Percentiles rank a stretch among this genome's conserved stretches.
Conservation (phyloP, 2,329 filamentous ascomycete species). For the Metarhizium sp. region DNA sequence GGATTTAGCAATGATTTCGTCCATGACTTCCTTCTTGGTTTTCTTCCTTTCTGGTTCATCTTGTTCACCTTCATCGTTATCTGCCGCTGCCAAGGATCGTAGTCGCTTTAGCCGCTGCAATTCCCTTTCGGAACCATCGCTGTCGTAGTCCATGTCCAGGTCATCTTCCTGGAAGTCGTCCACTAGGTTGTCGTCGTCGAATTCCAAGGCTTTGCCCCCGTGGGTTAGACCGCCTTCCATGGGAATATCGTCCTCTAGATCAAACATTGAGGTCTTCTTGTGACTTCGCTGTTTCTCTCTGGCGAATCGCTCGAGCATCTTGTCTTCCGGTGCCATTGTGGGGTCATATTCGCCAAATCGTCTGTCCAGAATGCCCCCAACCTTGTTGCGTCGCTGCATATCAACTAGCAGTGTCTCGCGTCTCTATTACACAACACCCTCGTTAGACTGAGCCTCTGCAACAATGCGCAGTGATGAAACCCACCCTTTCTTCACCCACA, state of each 20-base stretch:
- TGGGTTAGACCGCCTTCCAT: slow-evolving; percentile 63
- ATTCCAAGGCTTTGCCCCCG: slow-evolving; percentile 62
- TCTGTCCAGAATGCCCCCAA: slow-evolving; percentile 84
- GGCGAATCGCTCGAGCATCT: slow-evolving; percentile 84
- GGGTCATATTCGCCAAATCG: slow-evolving; percentile 95
- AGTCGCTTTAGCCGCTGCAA: slow-evolving; percentile 47
- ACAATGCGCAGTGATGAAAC: slow-evolving; percentile 7
- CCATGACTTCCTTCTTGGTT: slow-evolving; percentile 93
- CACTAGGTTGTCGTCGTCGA: slow-evolving; percentile 42
- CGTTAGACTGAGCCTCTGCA: neutral
- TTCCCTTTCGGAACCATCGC: slow-evolving; percentile 45
- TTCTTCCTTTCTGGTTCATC: slow-evolving; percentile 76
- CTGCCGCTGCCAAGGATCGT: slow-evolving; percentile 34
- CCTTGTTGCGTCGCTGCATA: slow-evolving; percentile 81
- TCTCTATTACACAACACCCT: slow-evolving; percentile 37
- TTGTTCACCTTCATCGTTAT: slow-evolving; percentile 36
- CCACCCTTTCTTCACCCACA: slow-evolving; percentile 73
- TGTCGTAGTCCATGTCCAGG: slow-evolving; percentile 50
- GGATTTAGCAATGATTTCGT: slow-evolving; percentile 94
- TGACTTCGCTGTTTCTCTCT: slow-evolving; percentile 72
- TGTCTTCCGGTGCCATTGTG: slow-evolving; percentile 86
- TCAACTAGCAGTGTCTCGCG: slow-evolving; percentile 79
- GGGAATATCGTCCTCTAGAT: slow-evolving; percentile 67
- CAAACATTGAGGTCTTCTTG: slow-evolving; percentile 74
- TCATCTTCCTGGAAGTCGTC: slow-evolving; percentile 81